Conservation (phyloP, 1,284 basidiomycete species). For the Pseudozyma tsukubaensis region DNA sequence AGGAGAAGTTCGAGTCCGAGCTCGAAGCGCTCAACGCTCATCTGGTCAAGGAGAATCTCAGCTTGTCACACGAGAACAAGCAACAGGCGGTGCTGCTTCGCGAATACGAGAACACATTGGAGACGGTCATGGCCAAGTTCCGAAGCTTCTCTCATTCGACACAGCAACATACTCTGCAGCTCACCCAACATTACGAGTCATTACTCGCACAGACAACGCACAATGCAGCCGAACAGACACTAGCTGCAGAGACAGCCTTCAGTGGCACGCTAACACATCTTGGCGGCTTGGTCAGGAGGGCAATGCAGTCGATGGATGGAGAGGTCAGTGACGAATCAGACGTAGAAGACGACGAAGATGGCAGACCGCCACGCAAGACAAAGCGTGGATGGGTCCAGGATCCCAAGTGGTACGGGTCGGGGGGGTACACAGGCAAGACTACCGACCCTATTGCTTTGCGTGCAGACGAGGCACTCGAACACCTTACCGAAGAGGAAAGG, state of each 20-base stretch:
- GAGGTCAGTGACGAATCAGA: slow-evolving; percentile 42
- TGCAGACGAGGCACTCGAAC: slow-evolving; percentile 56
- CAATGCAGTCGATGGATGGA: slow-evolving; percentile 56
- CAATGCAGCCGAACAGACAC: slow-evolving; percentile 49
- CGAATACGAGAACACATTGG: slow-evolving; percentile 93
- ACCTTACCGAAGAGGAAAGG: slow-evolving; percentile 59
- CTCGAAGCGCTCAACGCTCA: slow-evolving; percentile 89
- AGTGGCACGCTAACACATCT: slow-evolving; percentile 53
- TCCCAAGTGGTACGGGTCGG: slow-evolving; percentile 60
- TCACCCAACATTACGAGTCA: slow-evolving; percentile 90
- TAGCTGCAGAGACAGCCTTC: slow-evolving; percentile 50
- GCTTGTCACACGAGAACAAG: slow-evolving; percentile 90
- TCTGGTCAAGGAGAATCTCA: slow-evolving; percentile 92
- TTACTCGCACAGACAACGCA: slow-evolving; percentile 73
- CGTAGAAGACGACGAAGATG: slow-evolving; percentile 15
- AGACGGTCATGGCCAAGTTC: slow-evolving; percentile 96
- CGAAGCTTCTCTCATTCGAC: slow-evolving; percentile 90
- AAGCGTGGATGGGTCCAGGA: slow-evolving; percentile 44
- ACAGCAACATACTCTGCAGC: slow-evolving; percentile 87
- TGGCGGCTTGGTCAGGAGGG: slow-evolving; percentile 54
- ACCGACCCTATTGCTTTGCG: slow-evolving; percentile 50
- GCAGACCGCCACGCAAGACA: slow-evolving; percentile 10
- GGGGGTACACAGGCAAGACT: slow-evolving; percentile 61
- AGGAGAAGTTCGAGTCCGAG: slow-evolving; percentile 92
- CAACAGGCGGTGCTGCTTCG: slow-evolving; percentile 87